phyloP scores from a whole-genome alignment of 306 rosid genomes.

The Bauhinia variegata region DNA sequence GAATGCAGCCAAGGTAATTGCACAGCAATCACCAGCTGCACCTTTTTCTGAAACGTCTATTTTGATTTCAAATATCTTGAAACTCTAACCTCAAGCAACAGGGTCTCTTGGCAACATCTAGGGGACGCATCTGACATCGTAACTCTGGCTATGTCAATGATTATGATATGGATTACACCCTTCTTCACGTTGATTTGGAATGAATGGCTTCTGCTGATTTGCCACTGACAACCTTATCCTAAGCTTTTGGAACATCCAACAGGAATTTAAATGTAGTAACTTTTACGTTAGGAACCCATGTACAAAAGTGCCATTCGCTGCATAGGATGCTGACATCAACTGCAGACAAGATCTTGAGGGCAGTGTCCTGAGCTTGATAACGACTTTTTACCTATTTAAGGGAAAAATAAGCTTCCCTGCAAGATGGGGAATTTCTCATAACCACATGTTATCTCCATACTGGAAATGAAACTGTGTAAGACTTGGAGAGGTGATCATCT shows the following conservation, averaged over 20 bases:
- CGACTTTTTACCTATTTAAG: slow-evolving; percentile 2
- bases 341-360: no score
- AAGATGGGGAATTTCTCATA: slow-evolving; percentile 44
- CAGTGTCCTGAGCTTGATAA: neutral
- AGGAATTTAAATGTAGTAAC: no score
- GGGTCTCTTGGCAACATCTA: neutral
- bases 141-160: neutral
- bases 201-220: slow-evolving; percentile 19
- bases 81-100: no score
- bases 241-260: no score
- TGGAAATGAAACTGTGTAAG: neutral
- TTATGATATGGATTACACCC: neutral
- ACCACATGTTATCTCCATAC: slow-evolving; percentile 38
- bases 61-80: slow-evolving; percentile 26
- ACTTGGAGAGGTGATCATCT: slow-evolving; percentile 28
- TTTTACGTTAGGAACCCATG: no score
- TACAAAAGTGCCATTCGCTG: neutral
- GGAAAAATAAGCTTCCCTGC: slow-evolving; percentile 32
- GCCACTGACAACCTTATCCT: slow-evolving; percentile 37
- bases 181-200: slow-evolving; percentile 5
- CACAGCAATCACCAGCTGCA: slow-evolving; percentile 6
- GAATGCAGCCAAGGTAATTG: no score
- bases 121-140: neutral
- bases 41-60: slow-evolving; percentile 23
- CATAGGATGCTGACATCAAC: neutral